phyloP scores from a whole-genome alignment of 129 eudicot species.

The Solidago caesia region DNA sequence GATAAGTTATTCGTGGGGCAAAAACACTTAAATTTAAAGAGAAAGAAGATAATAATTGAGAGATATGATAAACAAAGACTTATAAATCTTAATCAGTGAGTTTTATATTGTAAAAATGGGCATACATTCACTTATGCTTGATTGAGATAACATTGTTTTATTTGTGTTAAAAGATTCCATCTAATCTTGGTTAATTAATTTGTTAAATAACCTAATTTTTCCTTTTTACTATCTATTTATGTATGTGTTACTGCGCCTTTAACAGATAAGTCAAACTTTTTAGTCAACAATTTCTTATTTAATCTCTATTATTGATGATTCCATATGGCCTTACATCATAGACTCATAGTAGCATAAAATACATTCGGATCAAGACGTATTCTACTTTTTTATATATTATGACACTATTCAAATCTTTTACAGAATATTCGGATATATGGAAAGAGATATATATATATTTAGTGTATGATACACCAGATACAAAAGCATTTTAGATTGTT shows the following conservation, averaged over 20 bases:
- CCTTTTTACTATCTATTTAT: slow-evolving; percentile 15
- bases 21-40: not conserved
- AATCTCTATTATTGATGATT: slow-evolving; percentile 16
- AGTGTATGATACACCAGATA: too few species aligned
- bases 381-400: too few species aligned
- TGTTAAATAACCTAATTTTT: not conserved
- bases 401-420: too few species aligned
- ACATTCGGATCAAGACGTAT: not conserved
- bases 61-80: slow-evolving; percentile 19
- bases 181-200: slow-evolving; percentile 16
- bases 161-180: slow-evolving; percentile 32
- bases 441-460: too few species aligned
- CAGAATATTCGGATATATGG: too few species aligned
- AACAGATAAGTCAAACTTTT: slow-evolving; percentile 14
- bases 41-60: not conserved
- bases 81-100: slow-evolving; percentile 5
- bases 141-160: slow-evolving; percentile 22
- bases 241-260: slow-evolving; percentile 16
- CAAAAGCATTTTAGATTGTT: too few species aligned
- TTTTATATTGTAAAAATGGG: slow-evolving; percentile 15
- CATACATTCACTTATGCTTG: slow-evolving; percentile 16
- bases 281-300: slow-evolving; percentile 14
- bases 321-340: slow-evolving; percentile 25
- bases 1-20: not conserved
- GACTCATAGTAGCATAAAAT: slow-evolving; percentile 3